These are phyloP conservation scores for Trichoderma asperelloides DNA, from an alignment of 495 filamentous ascomycete genomes.

Conservation along the genomic window DNA sequence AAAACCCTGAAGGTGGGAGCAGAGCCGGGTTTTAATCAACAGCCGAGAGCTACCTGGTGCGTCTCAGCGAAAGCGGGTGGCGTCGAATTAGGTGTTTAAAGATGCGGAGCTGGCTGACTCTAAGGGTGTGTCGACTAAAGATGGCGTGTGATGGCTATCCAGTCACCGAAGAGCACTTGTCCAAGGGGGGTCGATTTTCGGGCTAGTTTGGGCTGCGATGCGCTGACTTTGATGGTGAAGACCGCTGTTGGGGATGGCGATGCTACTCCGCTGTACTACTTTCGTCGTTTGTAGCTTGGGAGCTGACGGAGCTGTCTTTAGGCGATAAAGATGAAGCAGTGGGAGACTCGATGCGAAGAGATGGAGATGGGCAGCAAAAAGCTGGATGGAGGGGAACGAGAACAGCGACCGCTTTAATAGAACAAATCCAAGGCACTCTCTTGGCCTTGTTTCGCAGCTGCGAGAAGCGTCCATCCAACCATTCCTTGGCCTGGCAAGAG, in stretches of 20 bases:
- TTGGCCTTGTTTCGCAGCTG: not conserved
- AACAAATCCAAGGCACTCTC: not conserved
- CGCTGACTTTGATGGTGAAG: not conserved
- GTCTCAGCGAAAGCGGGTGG: not conserved
- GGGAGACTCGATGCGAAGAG: too few species aligned
- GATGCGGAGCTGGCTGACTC: not conserved
- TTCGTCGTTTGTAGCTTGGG: too few species aligned
- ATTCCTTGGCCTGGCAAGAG: not conserved
- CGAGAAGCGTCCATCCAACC: too few species aligned
- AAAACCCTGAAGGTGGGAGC: not conserved
- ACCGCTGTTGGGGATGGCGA: not conserved
- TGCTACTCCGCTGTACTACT: too few species aligned
- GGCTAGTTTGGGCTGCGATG: not conserved
- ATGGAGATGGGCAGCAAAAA: too few species aligned
- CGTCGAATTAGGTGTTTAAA: conserved; percentile 1
- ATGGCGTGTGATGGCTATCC: conserved; percentile 2
- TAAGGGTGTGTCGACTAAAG: not conserved
- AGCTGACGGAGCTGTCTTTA: too few species aligned
- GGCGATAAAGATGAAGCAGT: too few species aligned
- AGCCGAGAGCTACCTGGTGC: not conserved
- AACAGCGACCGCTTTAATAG: not conserved
- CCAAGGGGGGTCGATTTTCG: not conserved
- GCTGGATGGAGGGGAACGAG: too few species aligned
- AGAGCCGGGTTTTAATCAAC: not conserved
- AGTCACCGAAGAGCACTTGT: not conserved